Evolutionary conservation across 345 rosid genomes (phyloP), one percentile per base, ranked within the genome.

Genomic region (Syzygium jambos): DNA sequence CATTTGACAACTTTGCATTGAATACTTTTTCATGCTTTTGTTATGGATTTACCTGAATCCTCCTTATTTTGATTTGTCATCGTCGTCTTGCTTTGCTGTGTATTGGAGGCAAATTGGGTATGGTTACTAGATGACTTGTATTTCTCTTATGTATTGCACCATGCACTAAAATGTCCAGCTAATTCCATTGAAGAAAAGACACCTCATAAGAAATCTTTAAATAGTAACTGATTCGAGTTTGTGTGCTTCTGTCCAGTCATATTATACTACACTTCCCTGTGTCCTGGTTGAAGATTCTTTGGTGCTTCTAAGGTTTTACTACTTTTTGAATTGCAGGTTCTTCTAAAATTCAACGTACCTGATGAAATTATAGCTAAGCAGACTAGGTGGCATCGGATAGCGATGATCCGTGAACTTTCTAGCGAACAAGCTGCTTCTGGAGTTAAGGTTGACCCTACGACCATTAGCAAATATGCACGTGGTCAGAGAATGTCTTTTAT

Each of bases 341-440:
- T 98, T 89, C 93, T 96, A 17, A 98, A 98, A 92, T 96, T 98
- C 93, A 94, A 95, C 93, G 97, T 98, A 86, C 95, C 96, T 22
- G 99, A 98, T 88, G 98, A 96, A 87, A 91, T 93, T 89, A 95
- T 96, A 88, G 95, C 98, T 87, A 98, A 94, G 90, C 98, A 93
- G 92, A 98, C 99, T 53, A 94, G 99, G 88, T 96, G 99, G 99
- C 99, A 98, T 89, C 98, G 99, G 85, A 98, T 98, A 92, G 99
- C 99, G 68, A 95, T 95, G 98, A 98, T 98, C 88, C 96, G 99
- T 63, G 95, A 98, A 91, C 99, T 98, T 91, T 98, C 98, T 86
- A 96, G 99, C 91, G 99, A 96, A 91, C 99, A 98, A 93, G 98
- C 99, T 85, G 94, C 98, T 87, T 94, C 99, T 52, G 99, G 99